These are phyloP conservation scores for Daldinia loculata DNA, from an alignment of 495 filamentous ascomycete species.

Conservation along the genomic window DNA sequence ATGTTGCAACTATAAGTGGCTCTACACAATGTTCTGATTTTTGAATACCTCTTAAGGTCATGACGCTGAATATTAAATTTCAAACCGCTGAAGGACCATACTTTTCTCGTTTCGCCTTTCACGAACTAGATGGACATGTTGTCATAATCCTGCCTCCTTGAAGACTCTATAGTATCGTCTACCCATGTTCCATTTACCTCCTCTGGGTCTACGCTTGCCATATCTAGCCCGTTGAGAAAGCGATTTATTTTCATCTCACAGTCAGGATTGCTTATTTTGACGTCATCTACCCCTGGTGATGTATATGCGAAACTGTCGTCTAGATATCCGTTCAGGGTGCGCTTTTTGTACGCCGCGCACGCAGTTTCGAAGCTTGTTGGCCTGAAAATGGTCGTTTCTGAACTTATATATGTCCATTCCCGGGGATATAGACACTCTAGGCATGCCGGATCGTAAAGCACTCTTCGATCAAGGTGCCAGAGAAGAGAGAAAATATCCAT, in stretches of 20 bases:
- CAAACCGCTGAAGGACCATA: slow-evolving; percentile 8
- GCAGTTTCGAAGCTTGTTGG: slow-evolving; percentile 6
- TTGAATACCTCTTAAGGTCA: background rate
- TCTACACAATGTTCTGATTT: background rate
- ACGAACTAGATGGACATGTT: background rate
- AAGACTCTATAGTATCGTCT: background rate
- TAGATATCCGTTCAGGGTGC: slow-evolving; percentile 2
- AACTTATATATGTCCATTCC: slow-evolving; percentile 16
- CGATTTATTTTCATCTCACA: no score
- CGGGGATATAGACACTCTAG: slow-evolving; percentile 13
- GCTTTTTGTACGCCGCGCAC: slow-evolving; percentile 2
- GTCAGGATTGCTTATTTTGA: no score
- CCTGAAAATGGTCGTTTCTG: background rate
- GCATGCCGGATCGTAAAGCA: slow-evolving; percentile 1
- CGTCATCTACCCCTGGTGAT: no score
- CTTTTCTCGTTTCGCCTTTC: background rate
- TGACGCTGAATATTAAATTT: slow-evolving; percentile 5
- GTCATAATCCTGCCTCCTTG: background rate
- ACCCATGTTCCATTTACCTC: background rate
- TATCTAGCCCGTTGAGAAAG: background rate
- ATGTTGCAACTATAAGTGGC: background rate
- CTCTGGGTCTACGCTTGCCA: background rate
- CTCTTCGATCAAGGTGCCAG: slow-evolving; percentile 15
- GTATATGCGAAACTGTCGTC: background rate
- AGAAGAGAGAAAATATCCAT: slow-evolving; percentile 26